Conservation (phyloP, 73 alveolate species). For the Breviolum minutum region DNA sequence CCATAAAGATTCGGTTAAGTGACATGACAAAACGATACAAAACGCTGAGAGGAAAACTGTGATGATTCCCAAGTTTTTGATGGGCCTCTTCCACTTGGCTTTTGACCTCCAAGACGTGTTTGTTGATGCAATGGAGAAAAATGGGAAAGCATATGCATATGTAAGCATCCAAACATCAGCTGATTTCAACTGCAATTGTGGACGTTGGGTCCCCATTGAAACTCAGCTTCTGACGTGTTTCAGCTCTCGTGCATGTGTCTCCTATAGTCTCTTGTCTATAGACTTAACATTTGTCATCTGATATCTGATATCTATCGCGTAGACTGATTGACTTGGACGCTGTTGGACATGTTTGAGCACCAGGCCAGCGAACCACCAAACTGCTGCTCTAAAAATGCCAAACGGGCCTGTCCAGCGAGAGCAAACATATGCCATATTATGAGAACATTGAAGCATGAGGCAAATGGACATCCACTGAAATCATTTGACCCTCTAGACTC, state of each 20-base stretch:
- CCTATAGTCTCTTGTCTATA: neutral
- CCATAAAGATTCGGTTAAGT: neutral
- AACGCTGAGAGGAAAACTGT: neutral
- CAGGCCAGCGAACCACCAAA: neutral
- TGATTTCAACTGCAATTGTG: too few relatives aligned
- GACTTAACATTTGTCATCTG: neutral
- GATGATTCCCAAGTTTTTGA: constrained; percentile 20
- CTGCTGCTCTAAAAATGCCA: neutral
- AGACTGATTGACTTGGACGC: too few relatives aligned
- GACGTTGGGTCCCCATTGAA: neutral
- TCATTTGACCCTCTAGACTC: too few relatives aligned
- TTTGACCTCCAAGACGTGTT: neutral
- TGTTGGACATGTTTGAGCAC: too few relatives aligned
- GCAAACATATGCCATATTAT: too few relatives aligned
- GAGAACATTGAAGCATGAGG: too few relatives aligned
- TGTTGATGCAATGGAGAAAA: too few relatives aligned
- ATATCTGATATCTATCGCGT: neutral
- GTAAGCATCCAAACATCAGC: neutral
- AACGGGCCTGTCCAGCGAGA: too few relatives aligned
- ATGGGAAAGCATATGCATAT: neutral
- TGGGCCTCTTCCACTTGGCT: constrained; percentile 31
- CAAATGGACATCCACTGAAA: too few relatives aligned
- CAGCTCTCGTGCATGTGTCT: neutral
- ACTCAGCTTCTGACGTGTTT: neutral
- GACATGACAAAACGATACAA: neutral